Conservation (phyloP, 2,329 filamentous ascomycete species). For the Passalora sequoiae region DNA sequence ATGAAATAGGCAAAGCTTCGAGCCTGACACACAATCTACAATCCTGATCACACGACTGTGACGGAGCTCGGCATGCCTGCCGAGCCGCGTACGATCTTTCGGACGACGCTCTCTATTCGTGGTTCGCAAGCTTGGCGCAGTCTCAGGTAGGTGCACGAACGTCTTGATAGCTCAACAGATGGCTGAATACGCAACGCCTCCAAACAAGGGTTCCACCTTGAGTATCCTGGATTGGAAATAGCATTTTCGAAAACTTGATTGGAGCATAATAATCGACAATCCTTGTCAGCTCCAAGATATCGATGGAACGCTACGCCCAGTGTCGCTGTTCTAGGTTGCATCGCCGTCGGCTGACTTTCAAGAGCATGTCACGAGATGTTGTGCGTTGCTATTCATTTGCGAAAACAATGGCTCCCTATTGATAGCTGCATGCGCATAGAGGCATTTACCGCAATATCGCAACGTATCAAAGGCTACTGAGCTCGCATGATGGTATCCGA, state of each 20-base stretch:
- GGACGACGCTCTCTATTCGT: slow-evolving; percentile 6
- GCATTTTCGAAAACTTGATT: slow-evolving; percentile 2
- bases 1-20: slow-evolving; percentile 19
- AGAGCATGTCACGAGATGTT: not conserved
- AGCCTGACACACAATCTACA: slow-evolving; percentile 3
- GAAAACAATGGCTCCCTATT: slow-evolving; percentile 2
- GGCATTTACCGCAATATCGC: slow-evolving; percentile 13
- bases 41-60: slow-evolving; percentile 20
- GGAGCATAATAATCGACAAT: slow-evolving; percentile 4
- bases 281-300: not conserved
- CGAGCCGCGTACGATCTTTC: slow-evolving; percentile 8
- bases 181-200: slow-evolving; percentile 15
- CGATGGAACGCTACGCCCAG: not conserved
- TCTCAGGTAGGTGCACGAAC: slow-evolving; percentile 15
- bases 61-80: slow-evolving; percentile 14
- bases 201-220: slow-evolving; percentile 2
- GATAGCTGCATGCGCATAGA: slow-evolving; percentile 1
- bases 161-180: slow-evolving; percentile 6
- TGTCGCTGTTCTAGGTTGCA: not conserved
- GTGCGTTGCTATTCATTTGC: too few species aligned
- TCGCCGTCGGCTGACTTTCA: not conserved
- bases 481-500: slow-evolving; percentile 1
- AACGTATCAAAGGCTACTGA: slow-evolving; percentile 3
- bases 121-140: slow-evolving; percentile 10
- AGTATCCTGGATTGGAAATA: slow-evolving; percentile 5